Conservation (phyloP, 345 rosid species). For the Pseudoturritis turrita region DNA sequence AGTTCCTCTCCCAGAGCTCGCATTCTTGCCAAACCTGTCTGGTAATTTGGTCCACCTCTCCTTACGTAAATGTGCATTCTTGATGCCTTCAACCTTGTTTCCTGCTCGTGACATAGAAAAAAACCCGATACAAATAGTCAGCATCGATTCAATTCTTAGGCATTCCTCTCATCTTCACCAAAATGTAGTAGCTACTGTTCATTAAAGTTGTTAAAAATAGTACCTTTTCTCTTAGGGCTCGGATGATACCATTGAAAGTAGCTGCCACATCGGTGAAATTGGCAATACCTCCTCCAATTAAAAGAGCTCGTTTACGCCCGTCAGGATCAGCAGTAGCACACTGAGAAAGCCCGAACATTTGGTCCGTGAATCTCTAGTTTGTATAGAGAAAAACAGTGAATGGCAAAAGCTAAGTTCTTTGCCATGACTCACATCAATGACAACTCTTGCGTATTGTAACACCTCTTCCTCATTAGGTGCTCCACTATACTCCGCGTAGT, state of each 20-base stretch:
- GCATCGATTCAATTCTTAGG: neutral
- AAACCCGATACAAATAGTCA: neutral
- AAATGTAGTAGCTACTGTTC: neutral
- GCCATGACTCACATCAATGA: slow-evolving; percentile 68
- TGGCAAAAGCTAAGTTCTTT: neutral
- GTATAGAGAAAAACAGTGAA: neutral
- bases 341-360: slow-evolving; percentile 32
- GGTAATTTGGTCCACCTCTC: slow-evolving; percentile 96
- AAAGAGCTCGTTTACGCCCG: slow-evolving; percentile 87
- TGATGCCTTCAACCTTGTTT: slow-evolving; percentile 80
- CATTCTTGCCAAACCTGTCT: slow-evolving; percentile 85
- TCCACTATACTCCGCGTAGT: slow-evolving; percentile 98
- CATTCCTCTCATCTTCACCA: slow-evolving; percentile 1
- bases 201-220: neutral
- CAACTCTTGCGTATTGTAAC: slow-evolving; percentile 94
- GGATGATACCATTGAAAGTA: slow-evolving; percentile 88
- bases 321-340: slow-evolving; percentile 93
- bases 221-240: slow-evolving; percentile 93
- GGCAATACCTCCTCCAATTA: slow-evolving; percentile 97
- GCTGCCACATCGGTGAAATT: slow-evolving; percentile 97
- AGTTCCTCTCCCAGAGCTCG: slow-evolving; percentile 79
- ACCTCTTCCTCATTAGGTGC: slow-evolving; percentile 99
- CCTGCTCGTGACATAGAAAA: slow-evolving; percentile 36
- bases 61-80: slow-evolving; percentile 94
- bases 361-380: neutral